Base-by-base conservation (phyloP, 2,329 filamentous ascomycete species). In the Colletotrichum scovillei region DNA sequence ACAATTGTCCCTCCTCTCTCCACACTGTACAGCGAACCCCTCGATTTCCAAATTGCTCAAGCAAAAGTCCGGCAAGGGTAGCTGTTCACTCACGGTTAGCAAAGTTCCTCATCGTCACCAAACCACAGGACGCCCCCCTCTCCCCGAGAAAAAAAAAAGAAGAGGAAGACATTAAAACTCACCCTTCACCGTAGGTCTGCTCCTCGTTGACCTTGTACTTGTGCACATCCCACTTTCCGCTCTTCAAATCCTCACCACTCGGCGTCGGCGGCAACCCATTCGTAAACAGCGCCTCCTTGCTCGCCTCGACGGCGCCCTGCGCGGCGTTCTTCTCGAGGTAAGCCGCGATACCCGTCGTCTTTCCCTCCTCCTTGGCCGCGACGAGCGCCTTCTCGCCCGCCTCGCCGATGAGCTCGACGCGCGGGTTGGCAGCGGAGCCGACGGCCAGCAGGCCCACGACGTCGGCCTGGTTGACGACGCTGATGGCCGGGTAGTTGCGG, bases 221-320 rank as follows among this genome's bases (percentile, higher is more conserved):
- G 82, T 95, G 91, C 80, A 92, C 90, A 80, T 91, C 88, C 86
- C 91, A 90, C 74, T 86, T 81, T 56, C 88, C 88, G 59, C 83
- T 82, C 76, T 83, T 82, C 72, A 88, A 78, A 77, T 86, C 90
- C 82, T 92, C 84, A n/a, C 94, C 92, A 79, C 91, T 92, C 19
- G 96, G 97, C 79, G 93, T 85, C n/a, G 97, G 97, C 70, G 97
- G 97, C 83, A 99, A 83, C 1, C 96, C 95, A 78, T 93, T 88
- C 57, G 93, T 88, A 64, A 94, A 92, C 75, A 98, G 82, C 69
- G 95, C 90, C 75, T 84, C 70, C 60, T 73, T 76, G 24, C 74
- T 75, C 76, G 84, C 82, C 62, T 79, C 80, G 28, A 97, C 83
- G 65, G 94, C 90, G 14, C 38, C 38, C 76, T 85, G 81, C 42